A percentile compares a stretch with the other conserved stretches of the same genome.
Conservation (phyloP, 2,329 filamentous ascomycete genomes). For the Ceratocystis harringtonii region DNA sequence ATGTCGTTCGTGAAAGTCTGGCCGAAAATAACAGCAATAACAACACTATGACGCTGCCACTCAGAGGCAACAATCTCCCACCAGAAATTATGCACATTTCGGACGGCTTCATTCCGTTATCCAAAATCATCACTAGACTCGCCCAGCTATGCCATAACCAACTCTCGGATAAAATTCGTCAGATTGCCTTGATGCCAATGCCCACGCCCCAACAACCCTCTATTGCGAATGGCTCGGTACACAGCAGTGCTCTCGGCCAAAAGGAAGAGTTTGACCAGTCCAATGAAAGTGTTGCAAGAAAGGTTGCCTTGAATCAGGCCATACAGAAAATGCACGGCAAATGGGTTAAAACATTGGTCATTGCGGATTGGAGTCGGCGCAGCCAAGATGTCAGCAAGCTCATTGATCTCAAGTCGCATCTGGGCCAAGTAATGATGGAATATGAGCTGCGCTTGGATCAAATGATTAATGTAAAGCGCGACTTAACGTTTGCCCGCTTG, state of each 20-base stretch:
- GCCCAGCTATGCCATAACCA: conserved; percentile 73
- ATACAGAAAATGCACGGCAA: conserved; percentile 65
- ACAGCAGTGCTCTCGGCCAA: conserved; percentile 19
- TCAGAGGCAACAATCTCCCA: conserved; percentile 42
- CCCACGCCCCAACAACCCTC: conserved; percentile 25
- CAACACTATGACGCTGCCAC: conserved; percentile 8
- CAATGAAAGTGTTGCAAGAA: conserved; percentile 58
- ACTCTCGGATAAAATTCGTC: conserved; percentile 52
- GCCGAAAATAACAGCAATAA: conserved; percentile 8
- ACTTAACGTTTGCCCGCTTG: conserved; percentile 56
- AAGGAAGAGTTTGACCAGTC: conserved; percentile 35
- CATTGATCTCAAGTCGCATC: conserved; percentile 70
- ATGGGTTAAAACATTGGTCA: conserved; percentile 85
- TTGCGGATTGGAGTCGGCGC: conserved; percentile 78
- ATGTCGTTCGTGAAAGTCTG: conserved; percentile 1
- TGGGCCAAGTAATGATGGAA: conserved; percentile 45
- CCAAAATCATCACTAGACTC: conserved; percentile 58
- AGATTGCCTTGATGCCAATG: conserved; percentile 53
- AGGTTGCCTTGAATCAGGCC: conserved; percentile 59
- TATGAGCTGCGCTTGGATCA: conserved; percentile 47
- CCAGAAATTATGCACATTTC: conserved; percentile 57
- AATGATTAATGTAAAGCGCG: conserved; percentile 57
- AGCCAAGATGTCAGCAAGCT: conserved; percentile 67
- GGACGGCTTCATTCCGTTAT: conserved; percentile 60
- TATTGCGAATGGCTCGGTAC: conserved; percentile 34